These are phyloP conservation scores for Excoecaria agallocha DNA, from an alignment of 345 rosid genomes.

Conservation along the genomic window DNA sequence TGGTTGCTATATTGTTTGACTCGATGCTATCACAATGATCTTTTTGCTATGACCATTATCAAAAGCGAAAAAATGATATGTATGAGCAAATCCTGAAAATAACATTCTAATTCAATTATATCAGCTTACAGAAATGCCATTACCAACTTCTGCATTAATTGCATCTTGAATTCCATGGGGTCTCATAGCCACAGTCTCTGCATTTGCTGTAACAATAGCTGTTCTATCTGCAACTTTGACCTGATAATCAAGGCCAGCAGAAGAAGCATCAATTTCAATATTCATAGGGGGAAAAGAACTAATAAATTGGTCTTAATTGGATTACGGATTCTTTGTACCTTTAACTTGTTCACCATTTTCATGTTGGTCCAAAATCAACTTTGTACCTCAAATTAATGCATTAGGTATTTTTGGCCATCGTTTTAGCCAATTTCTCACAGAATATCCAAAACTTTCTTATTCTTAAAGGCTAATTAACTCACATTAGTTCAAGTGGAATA, in stretches of 20 bases:
- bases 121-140: constrained; percentile 2
- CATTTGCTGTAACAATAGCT: constrained; percentile 64
- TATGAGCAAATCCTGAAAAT: constrained; percentile 1
- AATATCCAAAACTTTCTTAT: background rate
- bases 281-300: background rate
- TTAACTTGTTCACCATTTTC: background rate
- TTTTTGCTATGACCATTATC: background rate
- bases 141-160: constrained; percentile 71
- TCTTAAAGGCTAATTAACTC: background rate
- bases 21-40: background rate
- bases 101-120: constrained; percentile 1
- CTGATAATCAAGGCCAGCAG: constrained; percentile 30
- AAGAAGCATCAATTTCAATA: constrained; percentile 5
- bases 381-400: background rate
- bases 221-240: constrained; percentile 89
- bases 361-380: background rate
- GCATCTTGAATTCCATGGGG: constrained; percentile 91
- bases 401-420: background rate
- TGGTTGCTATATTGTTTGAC: background rate
- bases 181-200: constrained; percentile 68
- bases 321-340: background rate
- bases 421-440: background rate
- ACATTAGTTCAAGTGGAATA: background rate
- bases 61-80: too few relatives aligned
- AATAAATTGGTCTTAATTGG: background rate